Base-by-base conservation (phyloP, 202 grass and related monocot species). In the Carex arenaria region DNA sequence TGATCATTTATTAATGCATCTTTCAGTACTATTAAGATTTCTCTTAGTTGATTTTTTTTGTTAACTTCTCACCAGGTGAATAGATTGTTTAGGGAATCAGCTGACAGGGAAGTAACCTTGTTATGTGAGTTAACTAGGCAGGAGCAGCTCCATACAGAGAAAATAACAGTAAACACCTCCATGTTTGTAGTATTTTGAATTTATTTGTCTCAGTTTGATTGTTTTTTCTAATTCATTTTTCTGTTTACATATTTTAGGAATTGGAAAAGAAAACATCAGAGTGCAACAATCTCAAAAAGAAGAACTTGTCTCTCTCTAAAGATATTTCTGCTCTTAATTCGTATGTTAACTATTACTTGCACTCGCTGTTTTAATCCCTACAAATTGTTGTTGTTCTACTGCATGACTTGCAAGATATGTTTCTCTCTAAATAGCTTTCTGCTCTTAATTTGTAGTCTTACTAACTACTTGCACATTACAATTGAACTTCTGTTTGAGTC, bases 241-340 rank as follows among this genome's bases (percentile, higher is more conserved):
- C 17, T 13, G 23, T 64, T 34, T 42, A 19, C 56, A 38, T 22
- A 11, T 82, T 63, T 1, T 28, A 98, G 96, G 96, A 98, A 72
- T 84, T 98, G 79, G 82, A 72, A 55, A 92, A 84, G 69, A 95
- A 90, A 81, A 86, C 89, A 26, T 73, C 64, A 0, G 96, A 98
- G 60, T 95, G 93, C 10, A 52, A 13, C 2, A 98, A 86, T 59
- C 90, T 95, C 82, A 87, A 93, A 87, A 88, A 93, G 78, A 95
- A 89, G 85, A 90, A 88, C 68, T 87, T 87, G 49, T 87, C 82
- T 5, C 80, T 98, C 43, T 91, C 86, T 8, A 93, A 92, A 84
- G 93, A 98, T 63, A 89, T 98, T 67, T 93, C 96, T 0, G 84
- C 89, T 0, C 73, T 95, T 45, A 98, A 98, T 83, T 79, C 93